Conservation (phyloP, 441 rosid genomes). For the Bocquillonia castaneifolia region DNA sequence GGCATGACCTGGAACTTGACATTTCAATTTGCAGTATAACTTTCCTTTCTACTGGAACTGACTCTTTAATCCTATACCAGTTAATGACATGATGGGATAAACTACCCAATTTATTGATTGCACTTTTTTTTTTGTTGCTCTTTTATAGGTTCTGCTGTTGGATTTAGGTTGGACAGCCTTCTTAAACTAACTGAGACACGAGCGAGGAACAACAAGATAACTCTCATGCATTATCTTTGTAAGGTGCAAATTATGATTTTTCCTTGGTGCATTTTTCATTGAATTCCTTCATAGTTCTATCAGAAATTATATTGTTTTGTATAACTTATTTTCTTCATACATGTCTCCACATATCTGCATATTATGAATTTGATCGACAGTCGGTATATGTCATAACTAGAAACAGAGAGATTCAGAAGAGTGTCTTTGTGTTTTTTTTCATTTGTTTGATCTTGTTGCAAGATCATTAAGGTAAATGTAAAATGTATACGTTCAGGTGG, state of each 20-base stretch:
- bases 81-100: too few relatives aligned
- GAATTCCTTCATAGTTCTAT: background rate
- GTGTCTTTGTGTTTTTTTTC: background rate
- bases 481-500: background rate
- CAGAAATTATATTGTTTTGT: background rate
- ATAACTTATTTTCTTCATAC: background rate
- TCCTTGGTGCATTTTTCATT: background rate
- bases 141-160: constrained; percentile 78
- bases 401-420: background rate
- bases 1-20: background rate
- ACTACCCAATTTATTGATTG: too few relatives aligned
- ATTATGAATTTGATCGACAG: background rate
- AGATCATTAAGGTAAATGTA: background rate
- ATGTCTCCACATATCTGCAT: background rate
- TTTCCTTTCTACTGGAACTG: constrained; percentile 2
- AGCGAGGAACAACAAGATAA: constrained; percentile 82
- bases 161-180: constrained; percentile 90
- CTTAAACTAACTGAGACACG: constrained; percentile 92
- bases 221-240: constrained; percentile 98
- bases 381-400: background rate
- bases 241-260: constrained; percentile 48
- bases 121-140: background rate
- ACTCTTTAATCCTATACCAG: too few relatives aligned
- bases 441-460: background rate
- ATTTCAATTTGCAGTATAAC: background rate